phyloP scores from a whole-genome alignment of 2,329 filamentous ascomycete genomes.

The Cordyceps fumosorosea region DNA sequence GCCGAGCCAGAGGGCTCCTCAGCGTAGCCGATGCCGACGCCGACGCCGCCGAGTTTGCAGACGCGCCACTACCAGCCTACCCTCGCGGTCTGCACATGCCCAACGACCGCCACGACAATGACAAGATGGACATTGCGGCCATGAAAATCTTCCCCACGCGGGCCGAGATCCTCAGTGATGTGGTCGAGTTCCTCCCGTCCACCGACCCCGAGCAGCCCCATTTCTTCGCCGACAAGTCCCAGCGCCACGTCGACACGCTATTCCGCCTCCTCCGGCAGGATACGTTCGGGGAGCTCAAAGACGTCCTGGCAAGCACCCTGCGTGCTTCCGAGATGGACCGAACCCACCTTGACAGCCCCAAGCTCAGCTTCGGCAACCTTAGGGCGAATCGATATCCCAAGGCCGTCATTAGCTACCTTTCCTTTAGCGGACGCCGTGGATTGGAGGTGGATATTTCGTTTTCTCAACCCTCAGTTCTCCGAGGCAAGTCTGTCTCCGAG shows the following conservation, averaged over 20 bases:
- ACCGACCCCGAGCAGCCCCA: slow-evolving; percentile 7
- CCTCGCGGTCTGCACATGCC: background rate
- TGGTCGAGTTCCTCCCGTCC: slow-evolving; percentile 6
- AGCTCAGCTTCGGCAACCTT: slow-evolving; percentile 1
- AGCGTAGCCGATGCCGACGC: background rate
- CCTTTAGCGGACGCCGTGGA: background rate
- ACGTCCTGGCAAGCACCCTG: background rate
- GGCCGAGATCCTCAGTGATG: background rate
- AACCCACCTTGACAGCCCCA: background rate
- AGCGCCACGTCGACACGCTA: slow-evolving; percentile 6
- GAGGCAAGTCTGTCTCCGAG: background rate
- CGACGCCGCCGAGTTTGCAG: background rate
- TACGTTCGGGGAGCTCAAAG: slow-evolving; percentile 6
- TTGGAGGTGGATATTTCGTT: slow-evolving; percentile 2
- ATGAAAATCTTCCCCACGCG: slow-evolving; percentile 4
- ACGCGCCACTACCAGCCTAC: background rate
- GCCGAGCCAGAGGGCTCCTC: slow-evolving; percentile 6
- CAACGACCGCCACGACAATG: slow-evolving; percentile 4
- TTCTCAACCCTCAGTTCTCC: background rate
- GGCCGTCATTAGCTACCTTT: background rate
- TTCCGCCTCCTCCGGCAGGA: slow-evolving; percentile 9
- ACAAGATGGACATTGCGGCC: background rate
- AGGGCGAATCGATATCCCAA: background rate
- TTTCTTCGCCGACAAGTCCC: slow-evolving; percentile 6
- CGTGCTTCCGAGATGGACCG: background rate